Evolutionary conservation across 768 basidiomycete genomes (phyloP), one percentile per base, ranked within the genome.

Genomic region (Pleurotus citrinopileatus): DNA sequence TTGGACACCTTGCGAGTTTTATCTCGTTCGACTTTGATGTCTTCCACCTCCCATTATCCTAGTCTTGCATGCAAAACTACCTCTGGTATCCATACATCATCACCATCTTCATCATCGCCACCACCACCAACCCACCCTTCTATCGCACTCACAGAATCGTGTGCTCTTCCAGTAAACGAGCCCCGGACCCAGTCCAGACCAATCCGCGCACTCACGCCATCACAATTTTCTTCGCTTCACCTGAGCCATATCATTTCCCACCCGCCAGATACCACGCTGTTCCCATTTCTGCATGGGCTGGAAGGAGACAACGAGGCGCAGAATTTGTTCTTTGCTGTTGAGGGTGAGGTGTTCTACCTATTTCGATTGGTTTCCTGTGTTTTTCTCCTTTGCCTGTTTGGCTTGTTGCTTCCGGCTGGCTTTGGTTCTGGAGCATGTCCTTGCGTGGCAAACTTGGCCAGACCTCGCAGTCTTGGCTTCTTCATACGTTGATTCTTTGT

Each of bases 281-380:
- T 96, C 66, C 93, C 93, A 0, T 96, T 94, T 71, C 72, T 93
- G 13, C 93, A 94, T 62, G 90, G 92, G 40, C 76, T 94, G 56
- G 92, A 94, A 62, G 86, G 90, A 58, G 78, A 85, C 55, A 91
- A 92, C 63, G 69, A 80, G 13, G 83, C 85, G 0, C 92, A 93
- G 71, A 91, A 89, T 62, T 75, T 79, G 19, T 94, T 94, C 76
- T 95, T 95, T 65, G 77, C 81, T 9, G 48, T 51, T 19, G 48
- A 51, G 4, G 48, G 48, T 64, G 76, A 8, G 66, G n/a, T 68
- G 4, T 53, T 61, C 5, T 53, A 47, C 38, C 55, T 34, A 37
- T 42, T 53, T 8, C 37, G 13, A 34, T 42, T 22, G 29, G 48
- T 55, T 22, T 45, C 37, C 36, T 26, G n/a, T 44, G 53, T 51